Conservation (phyloP, 169 alveolate genomes). For the Blepharisma undulans region DNA sequence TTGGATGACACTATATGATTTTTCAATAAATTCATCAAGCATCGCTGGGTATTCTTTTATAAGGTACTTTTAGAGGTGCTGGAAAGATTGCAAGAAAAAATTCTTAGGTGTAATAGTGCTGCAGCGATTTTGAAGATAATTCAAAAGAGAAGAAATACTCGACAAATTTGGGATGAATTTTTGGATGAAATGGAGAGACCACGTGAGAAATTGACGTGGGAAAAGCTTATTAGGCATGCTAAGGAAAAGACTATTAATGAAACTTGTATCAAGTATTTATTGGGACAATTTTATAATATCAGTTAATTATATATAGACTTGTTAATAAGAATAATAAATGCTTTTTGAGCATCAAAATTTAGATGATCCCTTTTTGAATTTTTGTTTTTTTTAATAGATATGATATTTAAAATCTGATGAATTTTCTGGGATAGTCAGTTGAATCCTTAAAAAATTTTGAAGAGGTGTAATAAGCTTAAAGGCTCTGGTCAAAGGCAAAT, state of each 20-base stretch:
- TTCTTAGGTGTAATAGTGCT: neutral
- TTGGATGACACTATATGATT: constrained; percentile 35
- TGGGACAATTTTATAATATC: no score
- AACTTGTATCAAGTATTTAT: no score
- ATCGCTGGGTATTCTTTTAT: constrained; percentile 22
- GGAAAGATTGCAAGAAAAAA: neutral
- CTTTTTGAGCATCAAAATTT: neutral
- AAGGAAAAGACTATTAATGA: neutral
- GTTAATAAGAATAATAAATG: neutral
- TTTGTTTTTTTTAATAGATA: no score
- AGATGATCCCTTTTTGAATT: neutral
- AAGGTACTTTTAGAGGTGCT: neutral
- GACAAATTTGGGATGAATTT: neutral
- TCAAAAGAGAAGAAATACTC: neutral
- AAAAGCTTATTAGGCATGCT: neutral
- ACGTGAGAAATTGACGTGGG: constrained; percentile 15
- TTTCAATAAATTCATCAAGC: neutral
- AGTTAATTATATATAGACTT: no score
- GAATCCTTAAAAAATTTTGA: no score
- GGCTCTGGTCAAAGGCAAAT: no score
- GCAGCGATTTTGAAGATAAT: neutral
- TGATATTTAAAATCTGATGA: no score
- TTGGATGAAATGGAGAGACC: neutral
- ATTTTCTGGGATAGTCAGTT: no score
- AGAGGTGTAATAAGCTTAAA: no score